A percentile compares a stretch with the other conserved stretches of the same genome.
Evolutionary conservation across 768 basidiomycete species (phyloP).

Genomic region (Amanita muscaria): DNA sequence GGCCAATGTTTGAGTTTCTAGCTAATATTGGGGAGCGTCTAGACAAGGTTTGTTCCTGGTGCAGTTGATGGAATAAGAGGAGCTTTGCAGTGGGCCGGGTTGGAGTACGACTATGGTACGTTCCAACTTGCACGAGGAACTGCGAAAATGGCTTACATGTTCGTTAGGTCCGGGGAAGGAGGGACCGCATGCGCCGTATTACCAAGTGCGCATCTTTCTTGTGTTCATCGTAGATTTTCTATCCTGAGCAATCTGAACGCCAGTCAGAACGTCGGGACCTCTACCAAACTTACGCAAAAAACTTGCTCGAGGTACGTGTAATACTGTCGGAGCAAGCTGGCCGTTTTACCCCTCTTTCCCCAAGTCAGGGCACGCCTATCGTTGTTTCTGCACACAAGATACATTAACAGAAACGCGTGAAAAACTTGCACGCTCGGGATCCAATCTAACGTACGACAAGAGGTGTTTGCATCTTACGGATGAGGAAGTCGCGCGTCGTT

Average conservation of each 20-base stretch:
- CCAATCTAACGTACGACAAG: constrained; percentile 79
- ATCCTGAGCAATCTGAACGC: background rate
- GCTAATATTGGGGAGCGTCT: constrained; percentile 1
- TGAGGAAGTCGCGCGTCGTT: constrained; percentile 72
- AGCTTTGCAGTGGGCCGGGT: constrained; percentile 82
- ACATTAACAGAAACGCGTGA: constrained; percentile 61
- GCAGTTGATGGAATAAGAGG: constrained; percentile 74
- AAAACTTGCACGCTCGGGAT: constrained; percentile 62
- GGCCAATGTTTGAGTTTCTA: too few species aligned
- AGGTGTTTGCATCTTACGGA: constrained; percentile 78
- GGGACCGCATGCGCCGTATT: constrained; percentile 78
- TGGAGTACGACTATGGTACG: constrained; percentile 87
- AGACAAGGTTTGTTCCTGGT: constrained; percentile 78
- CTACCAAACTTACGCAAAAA: constrained; percentile 65
- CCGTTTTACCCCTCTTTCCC: background rate
- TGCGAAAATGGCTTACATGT: background rate
- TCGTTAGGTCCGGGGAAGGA: constrained; percentile 63
- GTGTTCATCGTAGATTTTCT: background rate
- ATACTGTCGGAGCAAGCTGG: background rate
- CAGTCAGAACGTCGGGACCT: constrained; percentile 87
- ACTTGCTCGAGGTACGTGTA: constrained; percentile 59
- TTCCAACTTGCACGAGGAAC: constrained; percentile 1
- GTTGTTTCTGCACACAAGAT: constrained; percentile 85
- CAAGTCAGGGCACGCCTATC: constrained; percentile 84
- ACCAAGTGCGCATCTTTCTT: constrained; percentile 46